Conservation (phyloP, 495 filamentous ascomycete species). For the Penicillium nucicola region DNA sequence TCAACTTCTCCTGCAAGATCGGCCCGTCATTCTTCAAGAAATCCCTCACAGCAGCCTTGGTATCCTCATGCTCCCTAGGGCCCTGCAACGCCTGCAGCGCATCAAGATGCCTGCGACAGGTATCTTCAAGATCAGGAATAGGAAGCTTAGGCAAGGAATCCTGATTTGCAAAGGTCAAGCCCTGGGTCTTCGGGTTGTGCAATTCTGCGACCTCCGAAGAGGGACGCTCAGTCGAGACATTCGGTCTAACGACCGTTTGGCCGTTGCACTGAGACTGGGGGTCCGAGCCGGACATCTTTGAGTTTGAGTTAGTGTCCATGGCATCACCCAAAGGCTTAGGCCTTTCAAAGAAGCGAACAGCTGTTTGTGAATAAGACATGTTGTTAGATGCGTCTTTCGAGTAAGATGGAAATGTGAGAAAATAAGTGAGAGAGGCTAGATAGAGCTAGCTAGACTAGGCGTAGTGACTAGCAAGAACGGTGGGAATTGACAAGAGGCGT, state of each 20-base stretch:
- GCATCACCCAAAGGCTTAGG: constrained; percentile 60
- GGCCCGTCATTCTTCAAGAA: constrained; percentile 84
- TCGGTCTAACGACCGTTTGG: constrained; percentile 24
- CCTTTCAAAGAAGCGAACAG: constrained; percentile 55
- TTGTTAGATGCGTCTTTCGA: constrained; percentile 32
- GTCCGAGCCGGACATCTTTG: constrained; percentile 39
- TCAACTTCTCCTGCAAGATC: constrained; percentile 80
- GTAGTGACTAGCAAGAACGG: constrained; percentile 70
- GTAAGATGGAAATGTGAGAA: constrained; percentile 25
- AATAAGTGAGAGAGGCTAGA: too few species aligned
- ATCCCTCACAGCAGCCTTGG: constrained; percentile 73
- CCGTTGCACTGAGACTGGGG: neutral
- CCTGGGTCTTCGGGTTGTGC: constrained; percentile 25
- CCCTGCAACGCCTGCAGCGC: constrained; percentile 81
- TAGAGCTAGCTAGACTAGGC: constrained; percentile 30
- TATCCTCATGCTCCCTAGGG: constrained; percentile 78
- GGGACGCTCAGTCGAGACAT: constrained; percentile 13
- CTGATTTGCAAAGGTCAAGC: constrained; percentile 83
- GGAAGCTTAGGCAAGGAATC: constrained; percentile 88
- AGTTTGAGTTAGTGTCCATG: constrained; percentile 25
- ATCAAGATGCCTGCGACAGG: constrained; percentile 74
- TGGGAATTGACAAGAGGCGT: constrained; percentile 76
- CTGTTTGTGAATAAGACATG: constrained; percentile 46
- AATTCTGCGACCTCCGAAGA: constrained; percentile 9
- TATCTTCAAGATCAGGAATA: constrained; percentile 85